A percentile compares a stretch with the other conserved stretches of the same genome.
phyloP scores from a whole-genome alignment of 2,329 filamentous ascomycete genomes.

The Colletotrichum sp. region DNA sequence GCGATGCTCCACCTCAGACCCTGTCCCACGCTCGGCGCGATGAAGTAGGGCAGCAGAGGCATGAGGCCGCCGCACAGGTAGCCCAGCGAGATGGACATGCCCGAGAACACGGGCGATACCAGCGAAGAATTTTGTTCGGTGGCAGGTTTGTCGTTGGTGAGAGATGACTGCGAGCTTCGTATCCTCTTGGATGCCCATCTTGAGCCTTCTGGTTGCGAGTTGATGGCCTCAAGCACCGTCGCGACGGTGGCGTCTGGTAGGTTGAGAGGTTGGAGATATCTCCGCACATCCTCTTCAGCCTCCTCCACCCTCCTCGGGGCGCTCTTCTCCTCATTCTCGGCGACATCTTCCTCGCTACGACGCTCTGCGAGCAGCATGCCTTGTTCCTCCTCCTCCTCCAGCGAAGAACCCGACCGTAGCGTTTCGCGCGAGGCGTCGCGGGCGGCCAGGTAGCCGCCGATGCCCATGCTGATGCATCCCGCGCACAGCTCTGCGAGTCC shows the following conservation, averaged over 20 bases:
- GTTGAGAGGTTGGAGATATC: slow-evolving; percentile 35
- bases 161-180: neutral
- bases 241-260: slow-evolving; percentile 27
- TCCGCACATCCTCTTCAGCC: slow-evolving; percentile 29
- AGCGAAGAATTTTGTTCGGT: neutral
- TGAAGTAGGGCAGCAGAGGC: slow-evolving; percentile 66
- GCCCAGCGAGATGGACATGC: slow-evolving; percentile 64
- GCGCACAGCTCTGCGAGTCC: slow-evolving; percentile 75
- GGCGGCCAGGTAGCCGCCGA: slow-evolving; percentile 72
- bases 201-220: slow-evolving; percentile 29
- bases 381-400: slow-evolving; percentile 21
- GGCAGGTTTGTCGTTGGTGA: neutral
- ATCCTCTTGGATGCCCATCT: neutral
- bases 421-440: slow-evolving; percentile 35
- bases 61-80: slow-evolving; percentile 69
- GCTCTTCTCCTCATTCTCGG: neutral
- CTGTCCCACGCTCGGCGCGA: slow-evolving; percentile 34
- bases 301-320: neutral
- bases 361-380: slow-evolving; percentile 28
- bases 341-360: slow-evolving; percentile 1
- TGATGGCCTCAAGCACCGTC: slow-evolving; percentile 29
- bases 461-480: slow-evolving; percentile 76
- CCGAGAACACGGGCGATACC: slow-evolving; percentile 51
- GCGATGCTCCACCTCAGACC: slow-evolving; percentile 59
- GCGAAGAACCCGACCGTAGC: neutral